These are phyloP conservation scores for Pyricularia sp. DNA, from an alignment of 2,329 filamentous ascomycete genomes.

Conservation along the genomic window DNA sequence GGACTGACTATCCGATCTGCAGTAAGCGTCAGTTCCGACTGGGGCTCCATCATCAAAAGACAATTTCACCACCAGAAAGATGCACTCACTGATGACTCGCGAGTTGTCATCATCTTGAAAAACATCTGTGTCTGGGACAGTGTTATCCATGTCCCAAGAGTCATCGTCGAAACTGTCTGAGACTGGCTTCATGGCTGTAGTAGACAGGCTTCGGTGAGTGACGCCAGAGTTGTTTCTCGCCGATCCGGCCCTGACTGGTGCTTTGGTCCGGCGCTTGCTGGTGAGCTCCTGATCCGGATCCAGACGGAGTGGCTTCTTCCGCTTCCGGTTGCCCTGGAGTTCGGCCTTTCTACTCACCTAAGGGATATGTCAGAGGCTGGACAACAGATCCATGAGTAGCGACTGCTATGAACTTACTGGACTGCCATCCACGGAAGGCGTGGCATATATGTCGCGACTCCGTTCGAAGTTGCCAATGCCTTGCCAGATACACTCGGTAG, in stretches of 20 bases:
- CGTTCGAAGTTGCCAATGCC: conserved; percentile 39
- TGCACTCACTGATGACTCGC: conserved; percentile 6
- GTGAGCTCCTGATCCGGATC: neutral
- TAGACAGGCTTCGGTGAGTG: neutral
- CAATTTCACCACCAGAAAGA: neutral
- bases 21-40: neutral
- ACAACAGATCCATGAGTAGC: neutral
- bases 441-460: conserved; percentile 50
- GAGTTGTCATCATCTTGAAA: conserved; percentile 8
- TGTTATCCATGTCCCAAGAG: neutral
- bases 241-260: neutral
- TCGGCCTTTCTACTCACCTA: conserved; percentile 3
- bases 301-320: neutral
- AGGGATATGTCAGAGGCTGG: neutral
- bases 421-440: conserved; percentile 41
- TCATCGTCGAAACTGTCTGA: conserved; percentile 4
- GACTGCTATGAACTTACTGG: conserved; percentile 29
- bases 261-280: neutral
- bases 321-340: conserved; percentile 4
- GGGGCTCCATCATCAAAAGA: neutral
- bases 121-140: conserved; percentile 2
- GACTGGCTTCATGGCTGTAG: neutral
- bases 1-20: conserved; percentile 5
- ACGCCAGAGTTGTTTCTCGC: neutral
- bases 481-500: conserved; percentile 56